Evolutionary conservation across 2,329 filamentous ascomycete genomes (phyloP), one percentile per base, ranked within the genome.

Genomic region (Phialophora tarda): DNA sequence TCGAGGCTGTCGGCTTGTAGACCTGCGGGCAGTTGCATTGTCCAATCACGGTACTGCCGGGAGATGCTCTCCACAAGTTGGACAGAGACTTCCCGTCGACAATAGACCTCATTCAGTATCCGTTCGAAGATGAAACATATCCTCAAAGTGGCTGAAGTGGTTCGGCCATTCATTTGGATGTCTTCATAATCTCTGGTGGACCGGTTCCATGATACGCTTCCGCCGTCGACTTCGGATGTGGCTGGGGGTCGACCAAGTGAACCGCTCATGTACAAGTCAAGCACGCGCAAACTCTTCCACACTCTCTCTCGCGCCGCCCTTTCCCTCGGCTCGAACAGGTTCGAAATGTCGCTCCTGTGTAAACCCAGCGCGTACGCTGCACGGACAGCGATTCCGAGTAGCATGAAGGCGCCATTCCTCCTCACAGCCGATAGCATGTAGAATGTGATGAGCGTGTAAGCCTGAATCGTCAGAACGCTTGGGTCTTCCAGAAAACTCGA

Each of bases 341-440:
- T 81, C 64, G 83, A 84, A 12, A 83, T 82, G 71, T 84, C 83
- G 30, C 80, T 83, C 4, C 83, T 75, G 69, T 85, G 83, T 24
- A 85, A 76, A 1, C 83, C 83, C 26, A 85, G 80, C 0, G 83
- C 82, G 68, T 84, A 85, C 1, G 82, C 82, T 12, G 82, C 81
- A 30, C 83, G 79, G 24, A 83, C 77, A n/a, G 83, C 82, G 62
- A 84, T 77, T 65, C 82, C 82, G 21, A 85, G 79, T 56, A 84
- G 82, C 71, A 84, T 78, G 62, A 83, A 85, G 5, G 83, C 82
- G 1, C 82, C 83, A 65, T 85, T 85, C 11, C 82, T 81, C 51
- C 83, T 80, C 63, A 81, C 84, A 11, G 81, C 81, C 30, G 82
- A 77, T 2, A 85, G 76, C 81, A 85, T 82, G 69, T 81, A 85